Base-by-base conservation (phyloP, 2,329 filamentous ascomycete species). In the Aspergillus vadensis region DNA sequence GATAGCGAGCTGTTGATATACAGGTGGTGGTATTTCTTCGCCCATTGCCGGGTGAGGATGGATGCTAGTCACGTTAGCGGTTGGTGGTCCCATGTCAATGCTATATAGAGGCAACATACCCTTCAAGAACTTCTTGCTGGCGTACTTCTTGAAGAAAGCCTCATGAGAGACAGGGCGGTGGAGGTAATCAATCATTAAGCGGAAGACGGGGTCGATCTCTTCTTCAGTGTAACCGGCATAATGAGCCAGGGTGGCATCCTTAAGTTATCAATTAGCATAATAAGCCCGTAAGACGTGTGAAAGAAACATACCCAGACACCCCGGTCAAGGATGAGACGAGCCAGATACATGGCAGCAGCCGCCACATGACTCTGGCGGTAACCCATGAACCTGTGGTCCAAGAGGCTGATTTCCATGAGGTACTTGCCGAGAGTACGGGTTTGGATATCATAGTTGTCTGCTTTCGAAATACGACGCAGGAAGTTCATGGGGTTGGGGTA, bases 401-500 rank as follows among this genome's bases (percentile, higher is more conserved):
- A 84, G 66, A 97, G 87, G 76, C 92, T 95, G 73, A 99, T 97
- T 82, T 99, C 95, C 81, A 97, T 92, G 51, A 99, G 84, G 77
- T 98, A 99, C 81, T 99, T 99, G 77, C 92, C 95, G 62, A 99
- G 86, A 50, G 95, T 99, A 71, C 95, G 91, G 63, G 93, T 97
- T 77, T 97, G 92, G 72, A 98, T 97, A 78, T 99, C 94, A 80
- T 99, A 99, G 83, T 96, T 95, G 81, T 99, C 96, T 72, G 95
- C 96, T 84, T 99, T 99, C 63, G 94, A 98, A 78, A 99, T 97
- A 68, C 96, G 91, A 66, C 95, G 91, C 63, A 99, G 87, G 82
- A 99, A 99, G 85, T 99, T 99, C 95, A 99, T 99, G 21, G 95
- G 95, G 80, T 99, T 99, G 59, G 95, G 95, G 74, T 97, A 99